Conservation (phyloP, 2,329 filamentous ascomycete genomes). For the Neopestalotiopsis sp. region DNA sequence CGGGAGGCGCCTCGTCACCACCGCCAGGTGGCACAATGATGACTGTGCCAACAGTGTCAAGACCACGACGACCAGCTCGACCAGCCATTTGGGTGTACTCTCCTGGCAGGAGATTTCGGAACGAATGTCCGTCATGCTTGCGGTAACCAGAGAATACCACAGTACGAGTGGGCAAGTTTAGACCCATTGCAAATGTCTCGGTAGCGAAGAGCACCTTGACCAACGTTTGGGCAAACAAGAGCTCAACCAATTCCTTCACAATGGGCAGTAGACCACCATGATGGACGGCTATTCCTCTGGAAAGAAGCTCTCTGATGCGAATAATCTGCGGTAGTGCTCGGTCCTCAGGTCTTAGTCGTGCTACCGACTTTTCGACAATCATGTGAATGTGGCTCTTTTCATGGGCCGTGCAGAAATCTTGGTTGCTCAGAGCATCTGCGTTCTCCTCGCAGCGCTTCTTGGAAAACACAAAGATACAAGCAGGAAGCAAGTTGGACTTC, state of each 20-base stretch:
- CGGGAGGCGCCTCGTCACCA: conserved; percentile 86
- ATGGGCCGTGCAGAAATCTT: conserved; percentile 89
- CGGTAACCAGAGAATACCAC: conserved; percentile 97
- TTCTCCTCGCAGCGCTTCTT: conserved; percentile 98
- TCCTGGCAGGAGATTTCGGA: conserved; percentile 88
- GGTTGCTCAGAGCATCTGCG: conserved; percentile 90
- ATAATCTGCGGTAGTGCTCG: conserved; percentile 90
- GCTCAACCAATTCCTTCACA: conserved; percentile 97
- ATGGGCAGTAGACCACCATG: conserved; percentile 94
- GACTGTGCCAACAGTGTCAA: conserved; percentile 91
- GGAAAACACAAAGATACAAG: conserved; percentile 98
- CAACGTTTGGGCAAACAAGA: conserved; percentile 90
- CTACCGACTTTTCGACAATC: conserved; percentile 94
- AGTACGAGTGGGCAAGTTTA: conserved; percentile 93
- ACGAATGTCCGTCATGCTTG: conserved; percentile 92
- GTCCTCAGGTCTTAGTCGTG: conserved; percentile 89
- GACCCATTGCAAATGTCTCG: conserved; percentile 97
- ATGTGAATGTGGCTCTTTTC: conserved; percentile 98
- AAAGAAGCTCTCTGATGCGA: conserved; percentile 81
- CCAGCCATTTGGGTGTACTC: conserved; percentile 99
- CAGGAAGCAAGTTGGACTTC: conserved; percentile 85
- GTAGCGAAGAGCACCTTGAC: conserved; percentile 98
- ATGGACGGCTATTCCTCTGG: conserved; percentile 91
- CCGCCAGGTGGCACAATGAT: conserved; percentile 86
- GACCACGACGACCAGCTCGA: conserved; percentile 86